A percentile compares a stretch with the other conserved stretches of the same genome.
These are phyloP conservation scores for Anthostomella pinea DNA, from an alignment of 2,329 filamentous ascomycete genomes.

Conservation along the genomic window DNA sequence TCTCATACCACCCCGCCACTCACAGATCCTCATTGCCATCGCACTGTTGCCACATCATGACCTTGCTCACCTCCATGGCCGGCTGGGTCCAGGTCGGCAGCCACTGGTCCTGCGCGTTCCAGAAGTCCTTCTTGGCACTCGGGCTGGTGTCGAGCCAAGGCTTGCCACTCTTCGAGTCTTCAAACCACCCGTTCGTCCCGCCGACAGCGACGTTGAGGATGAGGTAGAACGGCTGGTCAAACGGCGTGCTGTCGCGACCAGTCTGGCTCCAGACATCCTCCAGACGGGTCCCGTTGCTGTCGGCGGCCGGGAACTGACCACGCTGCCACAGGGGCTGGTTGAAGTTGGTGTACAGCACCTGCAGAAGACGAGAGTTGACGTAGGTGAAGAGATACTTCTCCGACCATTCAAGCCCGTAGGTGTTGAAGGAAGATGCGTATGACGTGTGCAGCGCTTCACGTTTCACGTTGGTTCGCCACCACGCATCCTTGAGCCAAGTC, in stretches of 20 bases:
- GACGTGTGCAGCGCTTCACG: constrained; percentile 71
- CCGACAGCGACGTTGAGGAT: constrained; percentile 75
- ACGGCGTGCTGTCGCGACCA: constrained; percentile 62
- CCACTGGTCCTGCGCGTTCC: constrained; percentile 65
- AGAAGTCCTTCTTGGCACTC: constrained; percentile 73
- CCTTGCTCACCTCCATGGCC: constrained; percentile 65
- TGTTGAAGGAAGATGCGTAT: constrained; percentile 68
- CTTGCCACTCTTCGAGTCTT: constrained; percentile 68
- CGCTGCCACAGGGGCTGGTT: constrained; percentile 64
- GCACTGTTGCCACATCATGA: constrained; percentile 70
- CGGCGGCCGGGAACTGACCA: constrained; percentile 63
- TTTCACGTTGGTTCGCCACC: constrained; percentile 83
- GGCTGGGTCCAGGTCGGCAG: constrained; percentile 68
- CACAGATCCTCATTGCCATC: constrained; percentile 56
- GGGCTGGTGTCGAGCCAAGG: constrained; percentile 72
- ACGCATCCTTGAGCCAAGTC: constrained; percentile 53
- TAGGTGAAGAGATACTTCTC: constrained; percentile 88
- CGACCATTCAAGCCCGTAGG: constrained; percentile 80
- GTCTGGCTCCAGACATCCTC: constrained; percentile 63
- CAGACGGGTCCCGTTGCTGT: constrained; percentile 64
- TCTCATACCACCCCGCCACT: constrained; percentile 3
- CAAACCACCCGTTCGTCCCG: constrained; percentile 80
- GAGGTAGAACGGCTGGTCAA: constrained; percentile 73
- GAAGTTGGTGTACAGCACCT: constrained; percentile 78
- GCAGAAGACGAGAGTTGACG: constrained; percentile 74